Conservation (phyloP, 495 filamentous ascomycete species). For the Parachaetomium inaequale region DNA sequence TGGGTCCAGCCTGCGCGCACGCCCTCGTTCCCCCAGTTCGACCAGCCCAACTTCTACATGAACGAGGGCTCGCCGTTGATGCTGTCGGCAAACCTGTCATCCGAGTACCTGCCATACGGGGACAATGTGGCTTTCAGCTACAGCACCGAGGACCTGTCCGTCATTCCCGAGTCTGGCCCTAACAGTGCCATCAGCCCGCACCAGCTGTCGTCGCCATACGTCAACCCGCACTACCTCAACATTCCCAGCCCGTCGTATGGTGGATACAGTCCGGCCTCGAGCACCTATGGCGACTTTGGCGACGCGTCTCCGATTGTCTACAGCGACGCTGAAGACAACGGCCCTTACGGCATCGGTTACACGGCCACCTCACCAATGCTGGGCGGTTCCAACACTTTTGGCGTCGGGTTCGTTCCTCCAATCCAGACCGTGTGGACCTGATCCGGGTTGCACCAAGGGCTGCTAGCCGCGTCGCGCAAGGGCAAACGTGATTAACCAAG, state of each 20-base stretch:
- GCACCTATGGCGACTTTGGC: slow-evolving; percentile 52
- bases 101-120: slow-evolving; percentile 44
- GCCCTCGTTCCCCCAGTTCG: slow-evolving; percentile 52
- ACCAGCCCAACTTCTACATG: slow-evolving; percentile 46
- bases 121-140: slow-evolving; percentile 53
- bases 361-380: slow-evolving; percentile 37
- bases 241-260: slow-evolving; percentile 54
- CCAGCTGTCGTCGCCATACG: slow-evolving; percentile 47
- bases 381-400: slow-evolving; percentile 45
- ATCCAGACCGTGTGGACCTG: slow-evolving; percentile 52
- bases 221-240: slow-evolving; percentile 50
- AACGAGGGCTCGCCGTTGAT: slow-evolving; percentile 34
- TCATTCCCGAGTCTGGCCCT: slow-evolving; percentile 39
- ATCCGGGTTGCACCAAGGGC: slow-evolving; percentile 36
- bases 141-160: slow-evolving; percentile 53
- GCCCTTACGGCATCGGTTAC: slow-evolving; percentile 39
- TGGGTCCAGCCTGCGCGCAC: slow-evolving; percentile 54
- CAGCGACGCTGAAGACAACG: slow-evolving; percentile 52
- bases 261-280: slow-evolving; percentile 53
- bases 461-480: slow-evolving; percentile 33
- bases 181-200: slow-evolving; percentile 46
- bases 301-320: slow-evolving; percentile 49
- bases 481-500: slow-evolving; percentile 47
- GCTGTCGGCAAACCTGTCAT: slow-evolving; percentile 35
- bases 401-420: slow-evolving; percentile 55